A percentile compares a stretch with the other conserved stretches of the same genome.
These are phyloP conservation scores for Colletotrichum sp. DNA, from an alignment of 2,329 filamentous ascomycete genomes.

Conservation along the genomic window DNA sequence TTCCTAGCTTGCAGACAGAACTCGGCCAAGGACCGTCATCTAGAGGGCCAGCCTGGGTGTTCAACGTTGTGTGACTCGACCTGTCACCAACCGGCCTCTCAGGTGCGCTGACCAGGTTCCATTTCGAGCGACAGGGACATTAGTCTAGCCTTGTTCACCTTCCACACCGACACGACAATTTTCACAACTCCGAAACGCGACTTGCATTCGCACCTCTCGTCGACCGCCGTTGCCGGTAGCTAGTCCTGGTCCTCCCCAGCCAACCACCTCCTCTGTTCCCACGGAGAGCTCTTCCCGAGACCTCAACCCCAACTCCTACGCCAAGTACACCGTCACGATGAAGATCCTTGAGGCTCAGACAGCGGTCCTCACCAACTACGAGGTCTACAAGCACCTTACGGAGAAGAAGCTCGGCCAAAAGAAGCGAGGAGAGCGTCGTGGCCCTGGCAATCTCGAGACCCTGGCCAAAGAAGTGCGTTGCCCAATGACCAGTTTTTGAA, in stretches of 20 bases:
- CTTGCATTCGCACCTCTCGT: background rate
- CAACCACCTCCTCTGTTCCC: background rate
- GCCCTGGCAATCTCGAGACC: slow-evolving; percentile 64
- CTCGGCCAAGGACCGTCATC: background rate
- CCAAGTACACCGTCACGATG: slow-evolving; percentile 44
- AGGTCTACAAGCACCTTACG: slow-evolving; percentile 71
- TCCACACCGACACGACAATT: slow-evolving; percentile 13
- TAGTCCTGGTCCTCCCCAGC: background rate
- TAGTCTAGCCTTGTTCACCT: slow-evolving; percentile 8
- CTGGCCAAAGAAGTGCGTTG: slow-evolving; percentile 67
- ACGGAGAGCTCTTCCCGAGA: background rate
- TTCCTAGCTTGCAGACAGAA: background rate
- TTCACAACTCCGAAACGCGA: slow-evolving; percentile 1
- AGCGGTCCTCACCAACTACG: slow-evolving; percentile 73
- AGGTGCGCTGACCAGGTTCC: background rate
- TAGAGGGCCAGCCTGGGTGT: background rate
- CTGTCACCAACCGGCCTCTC: slow-evolving; percentile 2
- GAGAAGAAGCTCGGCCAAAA: slow-evolving; percentile 57
- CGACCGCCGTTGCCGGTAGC: background rate
- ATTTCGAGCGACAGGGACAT: background rate
- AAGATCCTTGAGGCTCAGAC: slow-evolving; percentile 76
- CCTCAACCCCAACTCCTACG: background rate
- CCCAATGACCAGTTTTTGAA: background rate
- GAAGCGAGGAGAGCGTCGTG: slow-evolving; percentile 38
- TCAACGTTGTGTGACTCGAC: slow-evolving; percentile 7